These are phyloP conservation scores for Saccharum officinarum DNA, from an alignment of 176 grass and related monocot genomes.

Conservation along the genomic window DNA sequence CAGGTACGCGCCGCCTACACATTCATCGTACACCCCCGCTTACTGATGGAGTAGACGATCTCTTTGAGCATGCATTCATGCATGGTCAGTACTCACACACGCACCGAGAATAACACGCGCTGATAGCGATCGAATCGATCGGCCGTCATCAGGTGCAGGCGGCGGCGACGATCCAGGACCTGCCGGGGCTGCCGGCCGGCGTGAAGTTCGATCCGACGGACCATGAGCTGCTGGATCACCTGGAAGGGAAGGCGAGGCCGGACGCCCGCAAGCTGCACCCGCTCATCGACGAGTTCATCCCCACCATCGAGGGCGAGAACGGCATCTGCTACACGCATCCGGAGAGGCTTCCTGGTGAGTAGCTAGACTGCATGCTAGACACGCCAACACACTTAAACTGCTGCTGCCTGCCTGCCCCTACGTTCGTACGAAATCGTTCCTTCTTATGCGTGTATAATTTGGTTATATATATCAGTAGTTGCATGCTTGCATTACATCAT, in stretches of 20 bases:
- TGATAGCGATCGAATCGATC: neutral
- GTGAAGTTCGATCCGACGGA: conserved; percentile 99
- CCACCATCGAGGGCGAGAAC: conserved; percentile 95
- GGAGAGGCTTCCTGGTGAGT: conserved; percentile 86
- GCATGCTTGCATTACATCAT: neutral
- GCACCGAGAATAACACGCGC: too few relatives aligned
- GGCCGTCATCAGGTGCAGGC: conserved; percentile 36
- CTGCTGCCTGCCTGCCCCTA: neutral
- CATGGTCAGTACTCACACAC: neutral
- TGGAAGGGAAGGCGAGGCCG: conserved; percentile 85
- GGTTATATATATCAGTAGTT: neutral
- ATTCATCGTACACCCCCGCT: neutral
- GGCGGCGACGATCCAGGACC: conserved; percentile 70
- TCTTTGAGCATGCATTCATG: neutral
- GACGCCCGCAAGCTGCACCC: conserved; percentile 77
- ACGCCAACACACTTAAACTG: neutral
- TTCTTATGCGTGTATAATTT: neutral
- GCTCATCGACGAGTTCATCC: conserved; percentile 97
- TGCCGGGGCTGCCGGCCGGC: conserved; percentile 82
- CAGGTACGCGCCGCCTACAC: conserved; percentile 20
- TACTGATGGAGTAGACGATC: too few relatives aligned
- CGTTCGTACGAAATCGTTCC: neutral
- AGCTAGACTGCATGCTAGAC: neutral
- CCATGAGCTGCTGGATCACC: conserved; percentile 90
- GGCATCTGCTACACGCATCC: conserved; percentile 99